These are phyloP conservation scores for Penicillium alfredii DNA, from an alignment of 495 filamentous ascomycete genomes.

Conservation along the genomic window DNA sequence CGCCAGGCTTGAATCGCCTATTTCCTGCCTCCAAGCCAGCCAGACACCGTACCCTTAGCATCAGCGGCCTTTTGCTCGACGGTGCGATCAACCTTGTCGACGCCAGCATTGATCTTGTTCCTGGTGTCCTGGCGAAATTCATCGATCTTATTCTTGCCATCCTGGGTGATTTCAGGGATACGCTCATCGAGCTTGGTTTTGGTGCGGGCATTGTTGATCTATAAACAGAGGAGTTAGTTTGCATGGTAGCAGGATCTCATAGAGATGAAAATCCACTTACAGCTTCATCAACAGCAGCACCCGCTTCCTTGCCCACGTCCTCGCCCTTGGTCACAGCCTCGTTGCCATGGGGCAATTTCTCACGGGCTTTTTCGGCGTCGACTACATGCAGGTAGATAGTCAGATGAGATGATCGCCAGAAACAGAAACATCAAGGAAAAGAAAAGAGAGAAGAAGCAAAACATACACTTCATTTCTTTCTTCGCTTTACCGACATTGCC, in stretches of 20 bases:
- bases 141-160: constrained; percentile 66
- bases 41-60: constrained; percentile 69
- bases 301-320: constrained; percentile 45
- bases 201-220: constrained; percentile 59
- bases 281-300: constrained; percentile 48
- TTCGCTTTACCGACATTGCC: constrained; percentile 75
- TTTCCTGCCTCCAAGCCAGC: constrained; percentile 72
- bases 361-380: constrained; percentile 59
- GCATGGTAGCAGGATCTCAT: constrained; percentile 1
- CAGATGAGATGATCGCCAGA: background rate
- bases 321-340: constrained; percentile 49
- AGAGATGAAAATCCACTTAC: constrained; percentile 31
- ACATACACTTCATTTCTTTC: constrained; percentile 74
- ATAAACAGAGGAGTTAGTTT: constrained; percentile 1
- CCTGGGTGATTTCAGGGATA: constrained; percentile 52
- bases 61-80: constrained; percentile 70
- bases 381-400: constrained; percentile 32
- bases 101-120: constrained; percentile 24
- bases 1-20: too few species aligned
- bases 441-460: background rate
- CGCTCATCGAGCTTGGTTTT: constrained; percentile 54
- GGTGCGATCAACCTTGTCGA: constrained; percentile 58
- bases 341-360: constrained; percentile 47
- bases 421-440: constrained; percentile 1
- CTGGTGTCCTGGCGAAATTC: constrained; percentile 43